Base-by-base conservation (phyloP, 768 basidiomycete species). In the Guyanaporus albipodus region DNA sequence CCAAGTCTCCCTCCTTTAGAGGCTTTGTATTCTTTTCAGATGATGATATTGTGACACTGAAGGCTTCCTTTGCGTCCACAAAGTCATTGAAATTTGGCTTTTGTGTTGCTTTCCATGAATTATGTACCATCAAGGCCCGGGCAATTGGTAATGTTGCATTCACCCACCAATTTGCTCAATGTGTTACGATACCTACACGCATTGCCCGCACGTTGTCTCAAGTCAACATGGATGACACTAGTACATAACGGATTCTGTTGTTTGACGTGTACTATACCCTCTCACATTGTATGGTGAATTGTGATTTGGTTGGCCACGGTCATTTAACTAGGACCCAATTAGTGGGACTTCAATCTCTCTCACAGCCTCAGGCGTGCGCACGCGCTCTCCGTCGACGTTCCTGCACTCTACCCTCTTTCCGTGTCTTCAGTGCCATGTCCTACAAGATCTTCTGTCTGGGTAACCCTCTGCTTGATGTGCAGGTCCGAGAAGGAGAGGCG, bases 381-480 rank as follows among this genome's bases (percentile, higher is more conserved):
- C 6, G 24, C 28, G 24, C 28, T 49, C 49, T 46, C 54, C 50
- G 33, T 44, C 46, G 24, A 59, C 59, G 38, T 46, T 37, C 43
- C 44, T 44, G 38, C 44, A 38, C 36, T 42, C 41, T 17, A 10
- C 18, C 27, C 42, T 24, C 47, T 17, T 33, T 40, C 39, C 11
- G 58, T 36, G n/a, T n/a, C n/a, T n/a, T n/a, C n/a, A n/a, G n/a
- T 51, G 74, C 77, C 74, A 65, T 81, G 38, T 67, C 75, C 19
- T 85, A 81, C 72, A 65, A 75, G 35, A 70, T 97, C 37, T 91
- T 97, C 71, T 90, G 84, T 73, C 72, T 98, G 71, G 95, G 95
- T 34, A 97, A 97, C 70, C 95, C 95, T 58, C 77, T 98, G 63
- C 85, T 98, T 41, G 94, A 99, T 67, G 87, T 99, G 73, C 93